Base-by-base conservation (phyloP, 73 alveolate genomes). In the Effrenium voratum region DNA sequence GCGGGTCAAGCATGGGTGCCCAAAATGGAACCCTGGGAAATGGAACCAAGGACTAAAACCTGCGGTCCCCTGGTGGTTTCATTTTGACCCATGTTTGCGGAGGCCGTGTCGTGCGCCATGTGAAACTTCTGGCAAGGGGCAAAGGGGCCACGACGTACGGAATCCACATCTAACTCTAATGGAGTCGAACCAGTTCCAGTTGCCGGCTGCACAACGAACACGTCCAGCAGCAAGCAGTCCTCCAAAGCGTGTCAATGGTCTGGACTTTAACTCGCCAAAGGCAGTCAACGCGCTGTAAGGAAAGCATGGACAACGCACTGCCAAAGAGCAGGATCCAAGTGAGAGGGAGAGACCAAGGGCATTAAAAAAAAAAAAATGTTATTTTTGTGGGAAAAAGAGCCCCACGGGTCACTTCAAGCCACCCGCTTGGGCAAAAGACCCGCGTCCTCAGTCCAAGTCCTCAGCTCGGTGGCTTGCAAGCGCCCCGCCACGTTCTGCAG, bases 191-290 rank as follows among this genome's bases (percentile, higher is more conserved):
- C 40, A 15, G 10, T 44, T 32, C 8, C 50, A n/a, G 38, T 52
- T 3, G 47, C 28, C 16, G 66, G 30, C 6, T 40, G n/a, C 28
- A 79, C 94, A 22, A 40, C 63, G 45, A 85, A 85, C n/a, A 85
- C 82, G 28, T 85, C 94, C 59, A 85, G 81, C 24, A 85, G 50
- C 55, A 85, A 24, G 63, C 94, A 85, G 60, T 59, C 94, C 94
- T 85, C 19, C 49, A 5, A 32, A 72, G 46, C 49, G 15, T 16
- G 75, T 5, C 40, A 36, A 52, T 52, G 19, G 8, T 19, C 63
- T 52, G 63, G 63, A 52, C 26, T 8, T 12, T 19, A 12, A 19
- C 63, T 19, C 63, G 26, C 19, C 63, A 12, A 8, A 52, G 63
- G 63, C 8, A 52, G 63, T 19, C 19, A 19, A 52, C 26, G 63